Evolutionary conservation across 2,329 filamentous ascomycete species (phyloP).

Genomic region (Pleomassaria siparia): DNA sequence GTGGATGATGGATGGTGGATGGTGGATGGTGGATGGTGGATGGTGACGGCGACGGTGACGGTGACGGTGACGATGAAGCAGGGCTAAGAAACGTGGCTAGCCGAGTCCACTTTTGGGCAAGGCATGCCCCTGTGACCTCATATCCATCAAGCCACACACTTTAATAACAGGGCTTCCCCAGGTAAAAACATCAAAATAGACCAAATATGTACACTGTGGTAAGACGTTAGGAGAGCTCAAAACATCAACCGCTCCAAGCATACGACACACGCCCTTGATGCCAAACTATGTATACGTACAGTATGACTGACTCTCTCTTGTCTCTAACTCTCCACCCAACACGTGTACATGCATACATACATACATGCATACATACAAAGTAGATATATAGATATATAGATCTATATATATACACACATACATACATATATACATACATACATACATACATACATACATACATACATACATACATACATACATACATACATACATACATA

Average conservation of each 20-base stretch:
- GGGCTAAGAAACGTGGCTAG: neutral
- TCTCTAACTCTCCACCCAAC: no score
- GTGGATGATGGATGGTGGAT: neutral
- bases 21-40: neutral
- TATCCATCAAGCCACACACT: slow-evolving; percentile 9
- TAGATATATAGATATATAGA: no score
- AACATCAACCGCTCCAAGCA: slow-evolving; percentile 17
- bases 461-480: no score
- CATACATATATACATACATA: no score
- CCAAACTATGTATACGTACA: slow-evolving; percentile 1
- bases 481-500: no score
- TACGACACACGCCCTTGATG: neutral
- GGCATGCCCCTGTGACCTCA: slow-evolving; percentile 9
- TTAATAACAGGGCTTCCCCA: slow-evolving; percentile 6
- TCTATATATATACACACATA: no score
- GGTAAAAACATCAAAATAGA: slow-evolving; percentile 7
- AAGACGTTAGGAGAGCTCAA: no score
- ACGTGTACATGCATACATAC: no score
- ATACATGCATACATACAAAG: no score
- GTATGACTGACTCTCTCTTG: no score
- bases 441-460: no score
- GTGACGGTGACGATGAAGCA: neutral
- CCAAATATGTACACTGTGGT: no score
- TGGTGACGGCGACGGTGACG: neutral
- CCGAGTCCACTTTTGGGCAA: neutral